phyloP scores from a whole-genome alignment of 805 yeast genomes.

The Sugiyamaella floridensis region DNA sequence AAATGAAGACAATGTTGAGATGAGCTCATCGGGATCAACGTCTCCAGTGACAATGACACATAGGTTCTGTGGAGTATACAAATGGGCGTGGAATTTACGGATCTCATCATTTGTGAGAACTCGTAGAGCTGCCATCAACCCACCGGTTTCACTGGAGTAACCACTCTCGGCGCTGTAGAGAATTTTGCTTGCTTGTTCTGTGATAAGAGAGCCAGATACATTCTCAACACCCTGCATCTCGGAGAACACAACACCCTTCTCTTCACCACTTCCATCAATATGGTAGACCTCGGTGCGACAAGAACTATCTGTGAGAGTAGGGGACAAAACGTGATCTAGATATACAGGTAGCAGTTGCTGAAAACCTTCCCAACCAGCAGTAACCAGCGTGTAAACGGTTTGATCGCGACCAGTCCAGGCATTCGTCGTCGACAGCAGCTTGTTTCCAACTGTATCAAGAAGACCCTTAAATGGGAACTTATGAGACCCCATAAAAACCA shows the following conservation, averaged over 20 bases:
- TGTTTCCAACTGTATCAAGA: constrained; percentile 77
- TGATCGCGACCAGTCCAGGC: constrained; percentile 98
- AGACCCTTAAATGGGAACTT: constrained; percentile 88
- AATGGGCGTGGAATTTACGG: constrained; percentile 59
- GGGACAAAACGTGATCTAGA: constrained; percentile 76
- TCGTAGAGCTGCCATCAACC: constrained; percentile 70
- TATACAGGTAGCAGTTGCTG: constrained; percentile 76
- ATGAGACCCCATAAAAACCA: constrained; percentile 89
- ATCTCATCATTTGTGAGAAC: constrained; percentile 66
- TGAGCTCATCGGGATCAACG: constrained; percentile 66
- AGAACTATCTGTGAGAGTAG: constrained; percentile 83
- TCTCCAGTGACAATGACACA: constrained; percentile 82
- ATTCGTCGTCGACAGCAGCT: constrained; percentile 78
- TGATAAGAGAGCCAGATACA: constrained; percentile 62
- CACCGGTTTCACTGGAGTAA: constrained; percentile 92
- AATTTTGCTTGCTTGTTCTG: constrained; percentile 38
- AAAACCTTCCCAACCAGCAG: constrained; percentile 98
- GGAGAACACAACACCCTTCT: constrained; percentile 92
- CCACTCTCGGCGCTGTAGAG: constrained; percentile 54
- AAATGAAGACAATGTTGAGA: constrained; percentile 52
- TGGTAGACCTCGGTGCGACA: constrained; percentile 94
- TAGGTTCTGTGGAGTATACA: constrained; percentile 78
- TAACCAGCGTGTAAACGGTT: constrained; percentile 82
- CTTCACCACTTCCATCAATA: constrained; percentile 82
- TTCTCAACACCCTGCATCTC: constrained; percentile 94